These are phyloP conservation scores for Massariosphaeria phaeospora DNA, from an alignment of 495 filamentous ascomycete species.

Conservation along the genomic window DNA sequence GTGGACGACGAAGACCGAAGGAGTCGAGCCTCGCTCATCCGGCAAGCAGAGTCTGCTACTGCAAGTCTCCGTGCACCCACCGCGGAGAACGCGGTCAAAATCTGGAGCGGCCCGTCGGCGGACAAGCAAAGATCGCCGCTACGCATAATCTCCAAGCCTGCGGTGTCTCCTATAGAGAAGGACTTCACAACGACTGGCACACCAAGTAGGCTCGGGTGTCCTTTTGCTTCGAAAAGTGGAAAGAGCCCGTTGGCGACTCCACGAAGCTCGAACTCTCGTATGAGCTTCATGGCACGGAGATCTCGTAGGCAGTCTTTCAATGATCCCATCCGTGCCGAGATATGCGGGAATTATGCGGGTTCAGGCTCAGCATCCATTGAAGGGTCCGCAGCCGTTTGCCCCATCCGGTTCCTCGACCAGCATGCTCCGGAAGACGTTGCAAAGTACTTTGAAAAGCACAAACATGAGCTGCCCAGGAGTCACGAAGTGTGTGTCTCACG, in stretches of 20 bases:
- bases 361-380: conserved; percentile 49
- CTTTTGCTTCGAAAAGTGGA: conserved; percentile 46
- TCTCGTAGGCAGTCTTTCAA: conserved; percentile 36
- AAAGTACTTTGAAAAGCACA: conserved; percentile 82
- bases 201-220: conserved; percentile 57
- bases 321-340: conserved; percentile 59
- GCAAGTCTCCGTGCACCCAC: not conserved
- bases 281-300: conserved; percentile 41
- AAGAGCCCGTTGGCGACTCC: conserved; percentile 31
- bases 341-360: conserved; percentile 48
- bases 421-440: conserved; percentile 89
- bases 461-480: conserved; percentile 84
- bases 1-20: conserved; percentile 15
- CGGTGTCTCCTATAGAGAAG: conserved; percentile 50
- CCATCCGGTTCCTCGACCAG: conserved; percentile 82
- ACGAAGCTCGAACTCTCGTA: conserved; percentile 35
- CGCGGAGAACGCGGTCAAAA: conserved; percentile 33
- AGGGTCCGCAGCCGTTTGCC: conserved; percentile 51
- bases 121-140: conserved; percentile 43
- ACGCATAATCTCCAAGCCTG: conserved; percentile 26
- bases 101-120: conserved; percentile 44
- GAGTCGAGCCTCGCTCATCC: conserved; percentile 15
- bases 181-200: conserved; percentile 62
- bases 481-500: conserved; percentile 85
- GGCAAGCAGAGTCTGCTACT: conserved; percentile 18